A percentile compares a stretch with the other conserved stretches of the same genome.
Evolutionary conservation across 176 grass and related monocot species (phyloP).

Genomic region (Carex pumila): DNA sequence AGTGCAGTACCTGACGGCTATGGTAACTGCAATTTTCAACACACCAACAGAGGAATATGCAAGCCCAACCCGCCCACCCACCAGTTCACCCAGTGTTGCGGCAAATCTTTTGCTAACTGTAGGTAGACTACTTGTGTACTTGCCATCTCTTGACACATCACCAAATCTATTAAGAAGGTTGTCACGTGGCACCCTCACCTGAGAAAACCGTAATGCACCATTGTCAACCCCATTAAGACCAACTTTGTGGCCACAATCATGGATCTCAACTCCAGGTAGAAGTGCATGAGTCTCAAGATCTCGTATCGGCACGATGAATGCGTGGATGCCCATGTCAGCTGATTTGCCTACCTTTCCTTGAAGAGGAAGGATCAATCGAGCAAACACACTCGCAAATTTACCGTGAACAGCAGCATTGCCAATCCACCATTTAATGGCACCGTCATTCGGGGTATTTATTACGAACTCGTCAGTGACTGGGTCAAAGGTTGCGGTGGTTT

Average conservation of each 20-base stretch:
- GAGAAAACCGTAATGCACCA: constrained; percentile 70
- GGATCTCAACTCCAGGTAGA: constrained; percentile 89
- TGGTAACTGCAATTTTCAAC: constrained; percentile 83
- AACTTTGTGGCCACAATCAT: constrained; percentile 97
- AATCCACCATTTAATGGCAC: constrained; percentile 99
- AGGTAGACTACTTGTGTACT: constrained; percentile 84
- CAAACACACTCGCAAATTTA: constrained; percentile 92
- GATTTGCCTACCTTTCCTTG: constrained; percentile 68
- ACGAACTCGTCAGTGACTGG: constrained; percentile 86
- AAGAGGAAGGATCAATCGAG: constrained; percentile 77
- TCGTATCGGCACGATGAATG: constrained; percentile 83
- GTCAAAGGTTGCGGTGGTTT: constrained; percentile 99
- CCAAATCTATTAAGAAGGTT: constrained; percentile 97
- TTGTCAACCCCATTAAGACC: constrained; percentile 98
- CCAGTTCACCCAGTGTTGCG: constrained; percentile 90
- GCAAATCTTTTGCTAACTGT: constrained; percentile 92
- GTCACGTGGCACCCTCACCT: constrained; percentile 80
- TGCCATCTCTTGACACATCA: constrained; percentile 84
- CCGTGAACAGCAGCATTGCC: constrained; percentile 89
- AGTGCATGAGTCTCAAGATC: constrained; percentile 65
- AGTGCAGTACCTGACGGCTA: constrained; percentile 50
- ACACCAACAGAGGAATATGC: constrained; percentile 75
- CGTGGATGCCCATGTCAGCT: constrained; percentile 93
- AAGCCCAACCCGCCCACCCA: constrained; percentile 77
- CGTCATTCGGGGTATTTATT: constrained; percentile 90